Base-by-base conservation (phyloP, 257 asterid genomes). In the Henckelia pumila region DNA sequence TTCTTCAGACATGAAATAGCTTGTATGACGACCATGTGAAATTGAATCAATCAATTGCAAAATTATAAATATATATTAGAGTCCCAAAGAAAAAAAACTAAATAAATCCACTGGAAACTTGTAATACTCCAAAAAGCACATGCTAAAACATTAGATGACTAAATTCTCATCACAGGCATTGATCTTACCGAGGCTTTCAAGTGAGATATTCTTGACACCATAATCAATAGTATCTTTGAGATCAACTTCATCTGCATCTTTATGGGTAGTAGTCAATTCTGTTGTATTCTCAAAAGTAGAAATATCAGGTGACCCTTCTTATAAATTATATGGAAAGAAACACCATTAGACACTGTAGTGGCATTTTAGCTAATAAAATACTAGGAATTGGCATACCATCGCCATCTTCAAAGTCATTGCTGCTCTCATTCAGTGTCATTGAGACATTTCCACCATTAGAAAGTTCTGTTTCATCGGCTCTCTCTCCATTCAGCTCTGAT, bases 311-410 rank as follows among this genome's bases (percentile, higher is more conserved):
- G 74, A 40, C 6, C 62, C 78, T 64, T 26, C 52, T 55, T 7
- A 13, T n/a, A 16, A 44, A n/a, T n/a, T 68, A 19, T 61, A 26
- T 33, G 5, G 9, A 17, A 6, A 37, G 11, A 24, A 26, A n/a
- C n/a, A n/a, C n/a, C n/a, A n/a, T n/a, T n/a, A n/a, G n/a, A n/a
- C n/a, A n/a, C n/a, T n/a, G n/a, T n/a, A n/a, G n/a, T n/a, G n/a
- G n/a, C n/a, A n/a, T n/a, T 24, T 22, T 53, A 33, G 57, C 25
- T 17, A 21, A 37, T 40, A 19, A 24, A 47, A 13, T 20, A 57
- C 50, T 29, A 52, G n/a, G 6, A 19, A 20, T n/a, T 29, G 22
- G 3, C 70, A 29, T 62, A 75, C 84, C 79, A 56, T 63, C 66
- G 37, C 29, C 52, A 29, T 66, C 73, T 62, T 65, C 71, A 20